Evolutionary conservation across 257 asterid species (phyloP).

Genomic region (Jacaranda mimosifolia): DNA sequence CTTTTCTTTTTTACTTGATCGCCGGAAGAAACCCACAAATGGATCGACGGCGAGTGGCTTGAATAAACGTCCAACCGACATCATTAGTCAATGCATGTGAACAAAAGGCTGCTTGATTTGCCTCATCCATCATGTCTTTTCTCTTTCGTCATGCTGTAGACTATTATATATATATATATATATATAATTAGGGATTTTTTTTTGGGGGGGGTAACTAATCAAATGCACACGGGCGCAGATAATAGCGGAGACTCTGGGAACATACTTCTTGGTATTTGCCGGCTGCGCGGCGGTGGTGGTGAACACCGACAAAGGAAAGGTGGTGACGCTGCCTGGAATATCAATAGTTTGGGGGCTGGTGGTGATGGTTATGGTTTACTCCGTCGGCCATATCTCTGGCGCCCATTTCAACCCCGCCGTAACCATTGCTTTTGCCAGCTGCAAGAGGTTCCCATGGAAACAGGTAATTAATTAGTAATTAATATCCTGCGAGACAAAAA

Average conservation of each 20-base stretch:
- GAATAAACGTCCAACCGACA: too few relatives aligned
- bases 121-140: too few relatives aligned
- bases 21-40: too few relatives aligned
- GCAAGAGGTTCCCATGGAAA: constrained; percentile 85
- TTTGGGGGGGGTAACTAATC: neutral
- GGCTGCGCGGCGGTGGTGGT: constrained; percentile 82
- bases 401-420: constrained; percentile 96
- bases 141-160: too few relatives aligned
- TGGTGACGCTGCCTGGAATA: constrained; percentile 76
- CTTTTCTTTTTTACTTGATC: too few relatives aligned
- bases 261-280: constrained; percentile 79
- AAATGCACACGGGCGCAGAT: constrained; percentile 45
- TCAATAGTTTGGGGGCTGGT: constrained; percentile 82
- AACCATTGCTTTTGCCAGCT: constrained; percentile 81
- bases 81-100: too few relatives aligned
- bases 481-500: constrained; percentile 10
- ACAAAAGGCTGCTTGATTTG: too few relatives aligned
- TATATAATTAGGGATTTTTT: neutral
- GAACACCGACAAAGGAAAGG: constrained; percentile 62
- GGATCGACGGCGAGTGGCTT: too few relatives aligned
- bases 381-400: constrained; percentile 92
- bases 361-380: constrained; percentile 86
- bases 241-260: constrained; percentile 82
- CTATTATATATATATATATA: too few relatives aligned
- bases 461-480: constrained; percentile 55